Percentiles rank a stretch among this genome's conserved stretches.
Evolutionary conservation across 345 rosid genomes (phyloP).

Genomic region (Rhizophora apiculata): DNA sequence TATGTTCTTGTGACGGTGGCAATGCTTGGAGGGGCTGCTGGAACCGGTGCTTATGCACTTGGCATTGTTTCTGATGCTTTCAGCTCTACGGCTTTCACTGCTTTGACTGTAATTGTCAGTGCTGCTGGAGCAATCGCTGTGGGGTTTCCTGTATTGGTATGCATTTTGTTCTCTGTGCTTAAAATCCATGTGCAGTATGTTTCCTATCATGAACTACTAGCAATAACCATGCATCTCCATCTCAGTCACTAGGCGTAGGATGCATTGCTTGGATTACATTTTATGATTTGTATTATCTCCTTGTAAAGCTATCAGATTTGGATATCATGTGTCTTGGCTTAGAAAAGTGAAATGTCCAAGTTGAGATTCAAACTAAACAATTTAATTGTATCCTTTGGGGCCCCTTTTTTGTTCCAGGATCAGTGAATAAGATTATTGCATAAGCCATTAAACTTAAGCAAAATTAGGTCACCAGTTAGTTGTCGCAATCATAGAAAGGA

Average conservation of each 20-base stretch:
- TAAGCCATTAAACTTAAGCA: too few species aligned
- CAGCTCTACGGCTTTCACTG: conserved; percentile 68
- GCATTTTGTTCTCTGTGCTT: conserved; percentile 19
- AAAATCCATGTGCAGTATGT: neutral
- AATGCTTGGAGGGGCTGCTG: conserved; percentile 95
- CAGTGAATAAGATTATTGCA: too few species aligned
- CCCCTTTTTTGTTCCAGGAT: too few species aligned
- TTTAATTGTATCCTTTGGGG: too few species aligned
- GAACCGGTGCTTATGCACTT: conserved; percentile 76
- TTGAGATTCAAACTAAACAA: too few species aligned
- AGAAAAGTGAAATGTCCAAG: too few species aligned
- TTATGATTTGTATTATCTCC: too few species aligned
- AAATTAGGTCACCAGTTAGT: too few species aligned
- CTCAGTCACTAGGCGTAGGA: neutral
- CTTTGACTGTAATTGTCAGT: conserved; percentile 80
- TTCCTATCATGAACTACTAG: neutral
- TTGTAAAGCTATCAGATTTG: too few species aligned
- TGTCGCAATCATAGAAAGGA: too few species aligned
- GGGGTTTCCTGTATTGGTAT: conserved; percentile 88
- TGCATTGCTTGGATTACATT: neutral
- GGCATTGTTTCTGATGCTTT: conserved; percentile 85
- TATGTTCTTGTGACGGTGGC: conserved; percentile 82
- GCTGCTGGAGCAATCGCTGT: conserved; percentile 90
- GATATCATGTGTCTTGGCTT: too few species aligned
- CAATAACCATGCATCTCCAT: neutral